These are phyloP conservation scores for Blastobotrys petasosporus DNA, from an alignment of 1,139 yeast genomes.

Conservation along the genomic window DNA sequence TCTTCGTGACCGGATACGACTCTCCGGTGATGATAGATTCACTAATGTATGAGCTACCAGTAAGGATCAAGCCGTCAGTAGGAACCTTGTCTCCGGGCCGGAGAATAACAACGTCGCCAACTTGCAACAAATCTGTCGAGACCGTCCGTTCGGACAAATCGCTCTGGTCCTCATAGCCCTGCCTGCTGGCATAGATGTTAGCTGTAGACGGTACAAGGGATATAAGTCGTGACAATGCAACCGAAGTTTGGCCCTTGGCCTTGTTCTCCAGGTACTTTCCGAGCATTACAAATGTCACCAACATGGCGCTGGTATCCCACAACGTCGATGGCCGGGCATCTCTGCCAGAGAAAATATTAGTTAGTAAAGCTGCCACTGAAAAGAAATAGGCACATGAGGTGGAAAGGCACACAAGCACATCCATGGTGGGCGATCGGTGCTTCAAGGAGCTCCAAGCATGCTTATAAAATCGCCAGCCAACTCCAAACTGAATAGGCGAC, in stretches of 20 bases:
- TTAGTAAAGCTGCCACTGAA: conserved; percentile 55
- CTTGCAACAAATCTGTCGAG: conserved; percentile 70
- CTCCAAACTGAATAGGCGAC: conserved; percentile 60
- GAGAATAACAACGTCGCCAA: conserved; percentile 68
- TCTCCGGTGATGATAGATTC: conserved; percentile 93
- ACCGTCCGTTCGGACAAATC: conserved; percentile 36
- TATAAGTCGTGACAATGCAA: conserved; percentile 74
- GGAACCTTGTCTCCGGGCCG: conserved; percentile 86
- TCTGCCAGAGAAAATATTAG: conserved; percentile 35
- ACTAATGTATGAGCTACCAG: conserved; percentile 77
- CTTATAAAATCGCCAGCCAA: conserved; percentile 58
- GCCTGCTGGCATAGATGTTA: conserved; percentile 39
- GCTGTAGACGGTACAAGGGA: conserved; percentile 79
- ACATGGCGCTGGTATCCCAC: conserved; percentile 85
- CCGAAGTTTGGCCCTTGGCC: conserved; percentile 91
- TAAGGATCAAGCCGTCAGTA: conserved; percentile 77
- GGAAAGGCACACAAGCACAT: conserved; percentile 78
- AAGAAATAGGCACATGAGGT: conserved; percentile 74
- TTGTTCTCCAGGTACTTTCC: conserved; percentile 89
- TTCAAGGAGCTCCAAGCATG: conserved; percentile 61
- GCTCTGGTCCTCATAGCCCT: conserved; percentile 6
- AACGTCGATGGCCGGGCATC: conserved; percentile 55
- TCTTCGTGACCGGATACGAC: conserved; percentile 64
- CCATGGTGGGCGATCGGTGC: conserved; percentile 90
- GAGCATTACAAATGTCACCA: conserved; percentile 71